Evolutionary conservation across 1,284 basidiomycete genomes (phyloP).

Genomic region (Dichomitus squalens): DNA sequence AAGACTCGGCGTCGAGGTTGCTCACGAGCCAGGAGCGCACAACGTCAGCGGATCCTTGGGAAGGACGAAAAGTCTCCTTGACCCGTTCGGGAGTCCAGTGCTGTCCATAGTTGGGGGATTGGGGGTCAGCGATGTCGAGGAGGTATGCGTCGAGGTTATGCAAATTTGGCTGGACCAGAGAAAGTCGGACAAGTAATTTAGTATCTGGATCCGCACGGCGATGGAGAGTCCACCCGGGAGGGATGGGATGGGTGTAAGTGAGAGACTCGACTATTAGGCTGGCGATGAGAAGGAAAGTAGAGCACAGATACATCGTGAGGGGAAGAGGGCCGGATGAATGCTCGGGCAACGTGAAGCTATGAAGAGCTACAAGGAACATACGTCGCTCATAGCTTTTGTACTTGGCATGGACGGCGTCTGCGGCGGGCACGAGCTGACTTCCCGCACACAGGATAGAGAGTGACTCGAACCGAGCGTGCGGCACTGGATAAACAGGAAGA

Average conservation of each 20-base stretch:
- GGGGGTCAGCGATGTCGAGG: conserved; percentile 46
- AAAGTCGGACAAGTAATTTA: conserved; percentile 27
- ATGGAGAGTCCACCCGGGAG: conserved; percentile 7
- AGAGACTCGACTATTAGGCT: background rate
- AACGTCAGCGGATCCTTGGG: conserved; percentile 39
- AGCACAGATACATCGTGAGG: background rate
- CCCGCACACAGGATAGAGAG: background rate
- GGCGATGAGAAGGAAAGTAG: background rate
- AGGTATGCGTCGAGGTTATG: conserved; percentile 43
- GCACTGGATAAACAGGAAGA: too few relatives aligned
- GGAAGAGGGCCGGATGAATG: background rate
- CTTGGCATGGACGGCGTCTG: background rate
- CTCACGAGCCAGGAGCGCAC: conserved; percentile 32
- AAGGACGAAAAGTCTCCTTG: conserved; percentile 43
- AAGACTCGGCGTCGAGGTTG: conserved; percentile 32
- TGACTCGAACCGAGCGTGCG: too few relatives aligned
- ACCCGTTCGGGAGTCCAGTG: conserved; percentile 43
- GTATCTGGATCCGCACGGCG: conserved; percentile 4
- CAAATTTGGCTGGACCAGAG: conserved; percentile 45
- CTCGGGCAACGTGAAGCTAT: background rate
- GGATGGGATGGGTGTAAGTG: background rate
- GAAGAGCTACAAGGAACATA: background rate
- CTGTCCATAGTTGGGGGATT: conserved; percentile 41
- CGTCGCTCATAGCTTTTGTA: background rate
- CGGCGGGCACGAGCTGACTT: background rate